Evolutionary conservation across 345 rosid genomes (phyloP).

Genomic region (Boechera divaricarpa): DNA sequence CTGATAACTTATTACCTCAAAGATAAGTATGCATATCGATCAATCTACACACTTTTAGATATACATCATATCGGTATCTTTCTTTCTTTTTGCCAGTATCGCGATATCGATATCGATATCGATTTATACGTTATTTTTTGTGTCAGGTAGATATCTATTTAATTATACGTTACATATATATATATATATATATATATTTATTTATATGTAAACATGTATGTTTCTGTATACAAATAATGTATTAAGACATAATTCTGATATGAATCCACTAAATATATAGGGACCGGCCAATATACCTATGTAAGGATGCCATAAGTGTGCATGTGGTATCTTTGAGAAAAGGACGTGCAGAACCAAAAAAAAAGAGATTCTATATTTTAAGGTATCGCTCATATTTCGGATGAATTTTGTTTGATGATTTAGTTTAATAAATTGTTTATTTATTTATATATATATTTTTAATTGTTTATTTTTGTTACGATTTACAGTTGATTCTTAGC

Average conservation of each 20-base stretch:
- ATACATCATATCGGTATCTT: constrained; percentile 38
- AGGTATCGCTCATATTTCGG: neutral
- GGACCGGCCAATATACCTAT: constrained; percentile 11
- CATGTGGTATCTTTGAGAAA: constrained; percentile 39
- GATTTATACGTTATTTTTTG: neutral
- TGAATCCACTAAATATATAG: constrained; percentile 20
- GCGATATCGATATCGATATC: neutral
- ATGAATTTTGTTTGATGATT: too few relatives aligned
- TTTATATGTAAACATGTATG: constrained; percentile 3
- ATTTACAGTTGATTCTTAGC: too few relatives aligned
- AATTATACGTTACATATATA: constrained; percentile 1
- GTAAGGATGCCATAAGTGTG: constrained; percentile 27
- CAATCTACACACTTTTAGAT: constrained; percentile 41
- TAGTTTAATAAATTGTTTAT: too few relatives aligned
- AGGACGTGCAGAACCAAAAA: constrained; percentile 30
- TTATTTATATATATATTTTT: too few relatives aligned
- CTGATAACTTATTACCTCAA: constrained; percentile 44
- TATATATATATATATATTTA: neutral
- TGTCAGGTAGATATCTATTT: constrained; percentile 1
- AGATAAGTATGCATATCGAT: constrained; percentile 39
- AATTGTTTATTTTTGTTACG: too few relatives aligned
- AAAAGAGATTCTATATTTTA: neutral
- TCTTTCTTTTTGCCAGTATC: neutral
- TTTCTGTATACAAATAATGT: neutral
- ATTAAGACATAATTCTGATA: neutral